A percentile compares a stretch with the other conserved stretches of the same genome.
Conservation (phyloP, 306 rosid genomes). For the Ceratonia siliqua region DNA sequence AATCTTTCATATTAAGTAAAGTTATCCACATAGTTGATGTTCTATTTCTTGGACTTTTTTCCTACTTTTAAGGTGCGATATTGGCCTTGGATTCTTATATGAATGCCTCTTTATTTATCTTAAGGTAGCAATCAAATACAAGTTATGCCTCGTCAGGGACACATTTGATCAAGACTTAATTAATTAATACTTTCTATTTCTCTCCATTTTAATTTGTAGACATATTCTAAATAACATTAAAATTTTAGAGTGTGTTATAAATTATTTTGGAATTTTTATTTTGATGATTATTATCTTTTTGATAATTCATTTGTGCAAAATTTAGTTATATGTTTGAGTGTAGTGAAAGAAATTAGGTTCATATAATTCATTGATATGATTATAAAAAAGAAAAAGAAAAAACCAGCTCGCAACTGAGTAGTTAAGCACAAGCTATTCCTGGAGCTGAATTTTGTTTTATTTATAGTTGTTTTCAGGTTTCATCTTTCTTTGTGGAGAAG, state of each 20-base stretch:
- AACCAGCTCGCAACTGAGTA: background rate
- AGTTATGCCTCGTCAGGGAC: background rate
- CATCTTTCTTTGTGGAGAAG: too few species aligned
- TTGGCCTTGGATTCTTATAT: conserved; percentile 43
- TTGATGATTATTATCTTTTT: background rate
- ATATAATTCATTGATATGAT: too few species aligned
- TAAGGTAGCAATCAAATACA: conserved; percentile 16
- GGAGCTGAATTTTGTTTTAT: too few species aligned
- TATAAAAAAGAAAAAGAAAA: background rate
- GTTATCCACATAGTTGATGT: conserved; percentile 30
- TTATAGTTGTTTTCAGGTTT: background rate
- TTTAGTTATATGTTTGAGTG: background rate
- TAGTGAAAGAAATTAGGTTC: background rate
- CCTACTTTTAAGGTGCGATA: conserved; percentile 45
- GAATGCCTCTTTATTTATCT: conserved; percentile 28
- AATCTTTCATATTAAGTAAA: conserved; percentile 29
- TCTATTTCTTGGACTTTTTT: conserved; percentile 10
- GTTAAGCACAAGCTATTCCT: background rate
- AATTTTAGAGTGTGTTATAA: background rate
- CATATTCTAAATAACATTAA: too few species aligned
- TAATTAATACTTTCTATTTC: too few species aligned
- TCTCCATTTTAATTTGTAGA: too few species aligned
- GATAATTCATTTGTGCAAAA: background rate
- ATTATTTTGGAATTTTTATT: background rate
- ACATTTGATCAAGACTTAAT: background rate